Evolutionary conservation across 2,329 filamentous ascomycete genomes (phyloP).

Genomic region (Fusarium algeriense): DNA sequence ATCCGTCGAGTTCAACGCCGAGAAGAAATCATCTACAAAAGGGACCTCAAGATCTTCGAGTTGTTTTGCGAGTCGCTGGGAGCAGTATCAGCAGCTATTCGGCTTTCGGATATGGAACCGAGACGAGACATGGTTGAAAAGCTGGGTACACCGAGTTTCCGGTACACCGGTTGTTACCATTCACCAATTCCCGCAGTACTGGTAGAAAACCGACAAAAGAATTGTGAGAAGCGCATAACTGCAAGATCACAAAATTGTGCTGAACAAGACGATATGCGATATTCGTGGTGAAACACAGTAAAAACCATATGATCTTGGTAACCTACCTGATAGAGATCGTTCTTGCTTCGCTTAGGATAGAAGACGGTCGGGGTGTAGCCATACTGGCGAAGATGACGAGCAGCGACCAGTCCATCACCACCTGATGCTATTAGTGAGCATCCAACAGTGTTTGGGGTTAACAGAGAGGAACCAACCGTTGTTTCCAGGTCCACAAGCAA

Average conservation of each 20-base stretch:
- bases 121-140: conserved; percentile 10
- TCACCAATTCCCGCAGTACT: conserved; percentile 28
- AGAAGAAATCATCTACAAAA: conserved; percentile 83
- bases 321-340: conserved; percentile 85
- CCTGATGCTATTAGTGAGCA: conserved; percentile 57
- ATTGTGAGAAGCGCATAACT: conserved; percentile 37
- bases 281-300: conserved; percentile 21
- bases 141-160: conserved; percentile 9
- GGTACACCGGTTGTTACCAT: conserved; percentile 16
- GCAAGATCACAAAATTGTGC: conserved; percentile 14
- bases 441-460: neutral
- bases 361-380: conserved; percentile 91
- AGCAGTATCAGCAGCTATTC: conserved; percentile 49
- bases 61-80: conserved; percentile 83
- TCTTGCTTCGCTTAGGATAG: conserved; percentile 92
- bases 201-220: conserved; percentile 34
- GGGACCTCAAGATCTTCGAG: conserved; percentile 84
- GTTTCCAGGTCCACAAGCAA: conserved; percentile 90
- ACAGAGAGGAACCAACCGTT: conserved; percentile 63
- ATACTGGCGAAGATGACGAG: conserved; percentile 90
- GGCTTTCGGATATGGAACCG: conserved; percentile 11
- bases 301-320: conserved; percentile 52
- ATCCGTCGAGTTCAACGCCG: conserved; percentile 75
- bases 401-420: conserved; percentile 94
- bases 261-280: neutral